Percentiles rank a stretch among this genome's conserved stretches.
These are phyloP conservation scores for Colletotrichum graminicola DNA, from an alignment of 2,329 filamentous ascomycete genomes.

Conservation along the genomic window DNA sequence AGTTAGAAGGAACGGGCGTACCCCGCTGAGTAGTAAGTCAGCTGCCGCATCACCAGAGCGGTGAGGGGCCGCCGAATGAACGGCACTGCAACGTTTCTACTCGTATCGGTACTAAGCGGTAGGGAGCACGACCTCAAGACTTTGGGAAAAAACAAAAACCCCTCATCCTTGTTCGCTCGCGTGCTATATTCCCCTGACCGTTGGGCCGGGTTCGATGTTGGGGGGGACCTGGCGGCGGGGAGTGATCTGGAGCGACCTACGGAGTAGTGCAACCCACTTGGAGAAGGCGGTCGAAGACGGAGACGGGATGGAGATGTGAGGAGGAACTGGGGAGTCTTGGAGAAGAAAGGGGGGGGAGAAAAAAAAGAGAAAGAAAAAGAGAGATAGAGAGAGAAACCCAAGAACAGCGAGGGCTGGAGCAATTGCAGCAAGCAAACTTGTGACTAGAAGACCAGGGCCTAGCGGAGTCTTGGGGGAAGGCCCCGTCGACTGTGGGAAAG, in stretches of 20 bases:
- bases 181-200: constrained; percentile 35
- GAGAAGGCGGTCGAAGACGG: constrained; percentile 37
- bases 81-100: not conserved
- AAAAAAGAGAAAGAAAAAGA: too few species aligned
- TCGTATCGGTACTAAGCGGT: constrained; percentile 17
- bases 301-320: not conserved
- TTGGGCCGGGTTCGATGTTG: constrained; percentile 35
- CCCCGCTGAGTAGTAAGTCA: constrained; percentile 34
- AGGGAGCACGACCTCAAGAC: not conserved
- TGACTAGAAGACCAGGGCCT: constrained; percentile 23
- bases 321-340: not conserved
- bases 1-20: not conserved
- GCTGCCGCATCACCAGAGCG: constrained; percentile 38
- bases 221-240: constrained; percentile 36
- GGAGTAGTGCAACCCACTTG: constrained; percentile 27
- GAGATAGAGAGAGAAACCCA: too few species aligned
- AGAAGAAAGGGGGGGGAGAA: not conserved
- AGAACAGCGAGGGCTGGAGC: not conserved
- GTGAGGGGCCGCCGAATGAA: constrained; percentile 23
- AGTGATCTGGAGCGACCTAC: constrained; percentile 33
- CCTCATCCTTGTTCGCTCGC: constrained; percentile 40
- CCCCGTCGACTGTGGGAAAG: constrained; percentile 17
- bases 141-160: constrained; percentile 9
- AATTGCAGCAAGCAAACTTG: constrained; percentile 18
- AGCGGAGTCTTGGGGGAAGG: constrained; percentile 40